Evolutionary conservation across 495 filamentous ascomycete species (phyloP).

Genomic region (Lasiosphaeria hispida): DNA sequence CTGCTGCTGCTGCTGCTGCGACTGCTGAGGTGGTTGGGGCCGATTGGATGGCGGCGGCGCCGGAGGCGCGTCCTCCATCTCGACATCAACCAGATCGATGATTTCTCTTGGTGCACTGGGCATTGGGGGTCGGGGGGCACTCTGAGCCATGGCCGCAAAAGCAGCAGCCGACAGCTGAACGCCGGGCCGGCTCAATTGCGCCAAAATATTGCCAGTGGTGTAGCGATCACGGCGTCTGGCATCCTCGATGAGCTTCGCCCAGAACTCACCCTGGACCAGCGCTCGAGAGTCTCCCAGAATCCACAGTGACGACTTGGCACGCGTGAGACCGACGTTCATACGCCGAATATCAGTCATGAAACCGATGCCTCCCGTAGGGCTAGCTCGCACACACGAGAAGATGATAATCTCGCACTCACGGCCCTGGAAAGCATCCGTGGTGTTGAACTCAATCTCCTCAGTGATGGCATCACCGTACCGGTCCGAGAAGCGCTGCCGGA

Average conservation of each 20-base stretch:
- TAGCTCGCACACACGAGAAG: conserved; percentile 95
- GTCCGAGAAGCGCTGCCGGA: conserved; percentile 67
- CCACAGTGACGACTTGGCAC: conserved; percentile 93
- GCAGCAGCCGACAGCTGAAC: conserved; percentile 18
- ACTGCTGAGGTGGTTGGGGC: no score
- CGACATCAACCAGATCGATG: conserved; percentile 19
- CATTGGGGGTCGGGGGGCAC: background rate
- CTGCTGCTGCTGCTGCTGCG: no score
- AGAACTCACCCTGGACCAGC: conserved; percentile 82
- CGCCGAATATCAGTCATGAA: conserved; percentile 97
- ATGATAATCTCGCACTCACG: conserved; percentile 97
- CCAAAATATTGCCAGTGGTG: conserved; percentile 62
- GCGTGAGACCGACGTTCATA: conserved; percentile 98
- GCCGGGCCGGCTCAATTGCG: conserved; percentile 39
- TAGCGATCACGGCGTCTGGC: conserved; percentile 72
- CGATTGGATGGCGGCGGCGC: background rate
- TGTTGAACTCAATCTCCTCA: conserved; percentile 89
- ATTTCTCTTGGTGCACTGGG: background rate
- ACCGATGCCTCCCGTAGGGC: conserved; percentile 83
- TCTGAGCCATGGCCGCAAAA: conserved; percentile 11
- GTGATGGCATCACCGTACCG: conserved; percentile 73
- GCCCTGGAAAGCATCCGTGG: conserved; percentile 96
- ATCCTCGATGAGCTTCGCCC: conserved; percentile 79
- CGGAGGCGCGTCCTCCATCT: conserved; percentile 25
- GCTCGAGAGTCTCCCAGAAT: conserved; percentile 89